Base-by-base conservation (phyloP, 441 rosid genomes). In the Croton setiger region DNA sequence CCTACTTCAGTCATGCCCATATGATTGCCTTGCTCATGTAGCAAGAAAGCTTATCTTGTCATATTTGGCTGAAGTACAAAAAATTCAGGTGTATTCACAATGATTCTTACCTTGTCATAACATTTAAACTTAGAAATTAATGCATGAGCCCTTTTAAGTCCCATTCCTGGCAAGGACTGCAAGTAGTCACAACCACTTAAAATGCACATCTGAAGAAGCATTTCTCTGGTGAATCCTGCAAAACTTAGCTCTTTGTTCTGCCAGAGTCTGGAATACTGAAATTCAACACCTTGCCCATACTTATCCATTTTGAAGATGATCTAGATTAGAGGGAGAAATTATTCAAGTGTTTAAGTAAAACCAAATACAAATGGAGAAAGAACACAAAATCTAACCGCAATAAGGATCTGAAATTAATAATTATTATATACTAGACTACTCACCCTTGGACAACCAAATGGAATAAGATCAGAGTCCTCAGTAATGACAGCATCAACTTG, bases 141-240 rank as follows among this genome's bases (percentile, higher is more conserved):
- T 45, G 96, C 86, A 83, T 92, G 97, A 64, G 99, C 96, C 78
- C 95, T 85, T 87, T 87, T 95, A 59, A 90, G 83, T 52, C 97
- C 99, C 96, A 95, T 87, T 77, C 99, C 99, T 13, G 96, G 85
- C 65, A 95, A 80, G 77, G 98, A 95, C 64, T 78, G 97, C 84
- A 90, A 76, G 79, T 95, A 95, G 78, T 95, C 99, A 79, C 99
- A 95, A 44, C 99, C 99, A 75, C 99, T 95, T 65, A 95, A 81
- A 69, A 95, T 92, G 87, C 99, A 95, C 97, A 90, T 92, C 80
- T 95, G 97, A 51, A 95, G 97, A 76, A 95, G 76, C 99, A 89
- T 92, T 79, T 82, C 86, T 61, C 83, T 79, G 68, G 90, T 85
- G 76, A 95, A 88, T 75, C 90, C 96, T n/a, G 80, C 70, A 76